Evolutionary conservation across 169 alveolate genomes (phyloP).

Genomic region (Blepharisma undulans): DNA sequence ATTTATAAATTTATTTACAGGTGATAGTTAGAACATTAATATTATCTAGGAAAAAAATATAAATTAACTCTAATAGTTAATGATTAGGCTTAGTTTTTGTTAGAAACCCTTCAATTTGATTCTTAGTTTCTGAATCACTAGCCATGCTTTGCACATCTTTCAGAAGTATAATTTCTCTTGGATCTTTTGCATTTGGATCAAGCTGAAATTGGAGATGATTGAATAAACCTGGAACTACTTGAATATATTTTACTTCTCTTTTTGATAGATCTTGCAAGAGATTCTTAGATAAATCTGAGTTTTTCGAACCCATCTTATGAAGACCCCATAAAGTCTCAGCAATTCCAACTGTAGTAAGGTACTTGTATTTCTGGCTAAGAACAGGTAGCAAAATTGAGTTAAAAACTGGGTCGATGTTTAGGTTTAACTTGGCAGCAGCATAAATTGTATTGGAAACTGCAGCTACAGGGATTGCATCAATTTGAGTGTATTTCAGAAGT

Average conservation of each 20-base stretch:
- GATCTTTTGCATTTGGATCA: background rate
- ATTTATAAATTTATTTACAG: no score
- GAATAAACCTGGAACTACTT: background rate
- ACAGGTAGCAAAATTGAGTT: background rate
- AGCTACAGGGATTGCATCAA: background rate
- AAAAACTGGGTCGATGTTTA: background rate
- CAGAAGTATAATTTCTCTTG: background rate
- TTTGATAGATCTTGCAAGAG: background rate
- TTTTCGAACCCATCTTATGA: background rate
- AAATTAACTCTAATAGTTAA: background rate
- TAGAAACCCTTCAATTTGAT: background rate
- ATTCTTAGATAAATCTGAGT: background rate
- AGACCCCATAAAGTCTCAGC: conserved; percentile 34
- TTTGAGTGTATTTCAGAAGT: background rate
- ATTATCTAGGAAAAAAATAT: background rate
- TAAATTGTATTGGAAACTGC: conserved; percentile 10
- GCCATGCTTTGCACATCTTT: background rate
- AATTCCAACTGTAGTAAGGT: conserved; percentile 8
- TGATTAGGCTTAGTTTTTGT: background rate
- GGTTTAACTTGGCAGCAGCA: background rate
- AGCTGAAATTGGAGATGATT: background rate
- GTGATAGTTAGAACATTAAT: no score
- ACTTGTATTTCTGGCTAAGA: background rate
- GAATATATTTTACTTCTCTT: background rate
- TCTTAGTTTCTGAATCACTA: background rate